Conservation (phyloP, 192 early-diverging fungal genomes). For the Podila clonocystis region DNA sequence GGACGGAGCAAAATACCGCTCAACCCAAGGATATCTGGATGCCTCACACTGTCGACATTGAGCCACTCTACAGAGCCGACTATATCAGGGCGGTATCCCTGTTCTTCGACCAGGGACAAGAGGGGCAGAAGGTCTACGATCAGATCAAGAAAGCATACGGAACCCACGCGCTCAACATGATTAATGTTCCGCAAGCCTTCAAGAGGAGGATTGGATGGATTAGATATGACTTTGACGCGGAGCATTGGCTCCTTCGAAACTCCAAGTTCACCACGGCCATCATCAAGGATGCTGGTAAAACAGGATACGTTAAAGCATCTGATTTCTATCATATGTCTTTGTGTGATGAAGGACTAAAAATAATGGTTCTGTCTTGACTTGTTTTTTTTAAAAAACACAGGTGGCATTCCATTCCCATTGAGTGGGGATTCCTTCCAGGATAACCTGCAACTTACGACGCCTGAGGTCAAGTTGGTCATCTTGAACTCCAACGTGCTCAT, state of each 20-base stretch:
- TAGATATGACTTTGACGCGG: slow-evolving; percentile 35
- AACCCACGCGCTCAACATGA: slow-evolving; percentile 12
- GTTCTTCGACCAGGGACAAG: slow-evolving; percentile 47
- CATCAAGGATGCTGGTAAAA: slow-evolving; percentile 54
- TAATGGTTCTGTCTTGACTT: no score
- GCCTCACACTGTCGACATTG: slow-evolving; percentile 25
- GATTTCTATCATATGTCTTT: slow-evolving; percentile 1
- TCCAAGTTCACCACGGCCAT: slow-evolving; percentile 45
- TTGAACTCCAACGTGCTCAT: slow-evolving; percentile 27
- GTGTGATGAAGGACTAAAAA: neutral
- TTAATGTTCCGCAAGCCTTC: slow-evolving; percentile 6
- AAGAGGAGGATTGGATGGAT: slow-evolving; percentile 54
- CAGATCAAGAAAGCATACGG: slow-evolving; percentile 42
- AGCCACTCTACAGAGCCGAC: slow-evolving; percentile 33
- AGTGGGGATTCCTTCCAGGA: slow-evolving; percentile 1
- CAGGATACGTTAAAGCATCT: neutral
- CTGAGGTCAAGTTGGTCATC: slow-evolving; percentile 23
- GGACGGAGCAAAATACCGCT: neutral
- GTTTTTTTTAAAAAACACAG: neutral
- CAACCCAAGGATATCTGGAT: slow-evolving; percentile 29
- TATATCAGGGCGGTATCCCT: slow-evolving; percentile 53
- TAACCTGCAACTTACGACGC: neutral
- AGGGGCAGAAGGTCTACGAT: slow-evolving; percentile 31
- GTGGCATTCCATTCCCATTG: slow-evolving; percentile 32
- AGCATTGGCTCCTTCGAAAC: slow-evolving; percentile 33